Evolutionary conservation across 192 early-diverging fungal species (phyloP), one percentile per base, ranked within the genome.

Genomic region (Chytriomyces hyalinus): DNA sequence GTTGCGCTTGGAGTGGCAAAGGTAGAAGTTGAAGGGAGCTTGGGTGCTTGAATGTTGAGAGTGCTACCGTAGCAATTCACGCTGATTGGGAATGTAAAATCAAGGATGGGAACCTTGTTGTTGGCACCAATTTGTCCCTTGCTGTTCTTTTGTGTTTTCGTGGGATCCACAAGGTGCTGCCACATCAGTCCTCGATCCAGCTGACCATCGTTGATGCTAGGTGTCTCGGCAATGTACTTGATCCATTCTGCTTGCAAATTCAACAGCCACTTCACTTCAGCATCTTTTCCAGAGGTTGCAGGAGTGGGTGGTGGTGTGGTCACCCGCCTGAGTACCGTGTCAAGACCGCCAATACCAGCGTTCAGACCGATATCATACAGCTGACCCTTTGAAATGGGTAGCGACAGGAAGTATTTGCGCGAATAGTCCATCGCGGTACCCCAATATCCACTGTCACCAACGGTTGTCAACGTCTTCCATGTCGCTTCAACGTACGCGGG

Each of bases 321-420:
- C 13, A 76, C 46, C 4, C 24, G 13, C 8, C 8, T 6, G 24
- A 68, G 6, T 0, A 59, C 24, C 15, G 7, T 67, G 8, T n/a
- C n/a, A 10, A 59, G 9, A 2, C n/a, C 59, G 24, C 20, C 45
- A 1, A n/a, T 73, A n/a, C 71, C 71, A 43, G 71, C 59, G 44
- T 73, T 73, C 36, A 73, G 53, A 3, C 11, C 57, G 45, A 73
- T 73, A 49, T 73, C 71, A 43, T 62, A 73, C 4, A 73, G 43
- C 44, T 73, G 71, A 3, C 71, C 71, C 45, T 73, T 73, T 9
- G 60, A 63, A 44, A 73, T 73, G 28, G 71, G 71, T n/a, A 73
- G 60, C 11, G 24, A 26, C 44, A 73, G 53, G 15, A 17, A 47
- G 44, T 44, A 73, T 49, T 73, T 20, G 61, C 60, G n/a, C 10